These are phyloP conservation scores for Turnera subulata DNA, from an alignment of 345 rosid genomes.

Conservation along the genomic window DNA sequence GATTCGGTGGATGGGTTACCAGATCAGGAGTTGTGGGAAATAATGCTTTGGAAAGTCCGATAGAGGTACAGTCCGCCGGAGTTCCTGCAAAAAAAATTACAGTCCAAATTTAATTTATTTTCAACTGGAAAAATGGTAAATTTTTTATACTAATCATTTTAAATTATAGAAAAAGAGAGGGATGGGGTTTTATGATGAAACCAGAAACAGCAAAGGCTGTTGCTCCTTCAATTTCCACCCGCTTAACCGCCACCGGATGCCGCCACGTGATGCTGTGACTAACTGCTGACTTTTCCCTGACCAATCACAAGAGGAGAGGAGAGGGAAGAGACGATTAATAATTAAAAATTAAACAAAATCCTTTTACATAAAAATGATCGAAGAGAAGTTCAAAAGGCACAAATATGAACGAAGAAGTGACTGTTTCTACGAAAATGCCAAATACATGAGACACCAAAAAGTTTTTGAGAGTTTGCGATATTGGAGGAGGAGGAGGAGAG, in stretches of 20 bases:
- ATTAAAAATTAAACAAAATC: no score
- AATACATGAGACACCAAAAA: no score
- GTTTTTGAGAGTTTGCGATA: no score
- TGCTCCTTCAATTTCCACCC: conserved; percentile 61
- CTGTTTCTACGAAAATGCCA: background rate
- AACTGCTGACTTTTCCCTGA: conserved; percentile 79
- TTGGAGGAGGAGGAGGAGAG: background rate
- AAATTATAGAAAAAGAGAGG: background rate
- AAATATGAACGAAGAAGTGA: no score
- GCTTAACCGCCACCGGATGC: conserved; percentile 54
- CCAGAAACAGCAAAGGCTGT: conserved; percentile 76
- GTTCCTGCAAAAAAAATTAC: conserved; percentile 51
- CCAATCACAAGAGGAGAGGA: background rate
- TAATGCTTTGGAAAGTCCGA: conserved; percentile 64
- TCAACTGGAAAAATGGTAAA: background rate
- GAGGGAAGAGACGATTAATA: background rate
- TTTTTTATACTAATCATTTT: no score
- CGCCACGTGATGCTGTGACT: conserved; percentile 86
- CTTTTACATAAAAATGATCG: no score
- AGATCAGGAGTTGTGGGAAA: conserved; percentile 77
- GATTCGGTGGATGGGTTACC: conserved; percentile 36
- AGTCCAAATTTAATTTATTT: background rate
- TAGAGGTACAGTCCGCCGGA: conserved; percentile 83
- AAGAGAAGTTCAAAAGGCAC: no score
- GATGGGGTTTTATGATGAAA: conserved; percentile 11